phyloP scores from a whole-genome alignment of 2,329 filamentous ascomycete species.

The Myrmaecium sp. region DNA sequence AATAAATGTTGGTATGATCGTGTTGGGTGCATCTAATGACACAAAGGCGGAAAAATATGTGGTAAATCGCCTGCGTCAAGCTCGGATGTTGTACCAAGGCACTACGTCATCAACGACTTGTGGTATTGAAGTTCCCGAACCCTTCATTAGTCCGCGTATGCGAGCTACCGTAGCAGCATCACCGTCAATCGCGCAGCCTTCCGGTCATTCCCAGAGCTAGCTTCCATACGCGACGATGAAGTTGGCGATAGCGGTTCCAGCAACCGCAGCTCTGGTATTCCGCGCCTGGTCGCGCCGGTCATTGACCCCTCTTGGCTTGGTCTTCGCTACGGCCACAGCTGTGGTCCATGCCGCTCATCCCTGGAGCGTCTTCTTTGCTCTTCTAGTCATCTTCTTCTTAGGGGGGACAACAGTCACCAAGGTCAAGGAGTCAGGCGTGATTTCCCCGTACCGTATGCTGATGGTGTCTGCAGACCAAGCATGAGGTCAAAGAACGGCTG shows the following conservation, averaged over 20 bases:
- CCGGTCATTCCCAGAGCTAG: not conserved
- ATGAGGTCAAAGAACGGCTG: conserved; percentile 65
- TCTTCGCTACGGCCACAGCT: conserved; percentile 57
- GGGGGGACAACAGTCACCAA: conserved; percentile 72
- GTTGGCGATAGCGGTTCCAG: conserved; percentile 10
- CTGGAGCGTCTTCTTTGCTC: conserved; percentile 77
- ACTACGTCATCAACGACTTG: too few species aligned
- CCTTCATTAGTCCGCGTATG: too few species aligned
- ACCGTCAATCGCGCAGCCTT: not conserved
- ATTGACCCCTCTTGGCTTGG: conserved; percentile 60
- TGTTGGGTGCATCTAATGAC: too few species aligned
- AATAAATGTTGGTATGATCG: too few species aligned
- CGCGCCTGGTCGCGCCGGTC: conserved; percentile 32
- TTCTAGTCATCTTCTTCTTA: conserved; percentile 74
- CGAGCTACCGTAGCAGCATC: too few species aligned
- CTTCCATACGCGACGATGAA: conserved; percentile 11
- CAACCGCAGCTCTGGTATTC: conserved; percentile 20
- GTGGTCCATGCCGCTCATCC: conserved; percentile 76
- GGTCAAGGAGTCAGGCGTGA: conserved; percentile 29
- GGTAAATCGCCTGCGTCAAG: too few species aligned
- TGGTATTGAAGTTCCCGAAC: too few species aligned
- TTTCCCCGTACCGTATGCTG: not conserved
- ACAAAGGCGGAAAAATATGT: too few species aligned
- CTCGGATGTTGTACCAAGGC: too few species aligned
- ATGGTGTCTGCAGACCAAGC: conserved; percentile 57